These are phyloP conservation scores for Ustilago nuda DNA, from an alignment of 1,284 basidiomycete genomes.

Conservation along the genomic window DNA sequence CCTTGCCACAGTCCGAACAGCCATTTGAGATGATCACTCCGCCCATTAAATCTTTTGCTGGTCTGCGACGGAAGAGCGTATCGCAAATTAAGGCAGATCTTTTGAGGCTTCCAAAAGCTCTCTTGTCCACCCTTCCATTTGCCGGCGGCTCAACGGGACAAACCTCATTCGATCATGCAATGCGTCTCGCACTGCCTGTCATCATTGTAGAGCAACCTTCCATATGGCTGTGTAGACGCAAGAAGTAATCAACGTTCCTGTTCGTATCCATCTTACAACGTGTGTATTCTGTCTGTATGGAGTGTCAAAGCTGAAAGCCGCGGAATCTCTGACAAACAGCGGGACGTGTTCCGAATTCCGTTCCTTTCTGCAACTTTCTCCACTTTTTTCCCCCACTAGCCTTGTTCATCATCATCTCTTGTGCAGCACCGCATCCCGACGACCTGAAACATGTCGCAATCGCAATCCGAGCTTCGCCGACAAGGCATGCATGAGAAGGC, in stretches of 20 bases:
- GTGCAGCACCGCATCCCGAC: neutral
- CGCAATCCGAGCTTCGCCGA: conserved; percentile 51
- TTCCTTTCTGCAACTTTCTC: conserved; percentile 4
- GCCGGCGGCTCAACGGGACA: neutral
- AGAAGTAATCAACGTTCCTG: neutral
- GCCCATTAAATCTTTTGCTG: conserved; percentile 22
- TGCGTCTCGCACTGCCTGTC: conserved; percentile 25
- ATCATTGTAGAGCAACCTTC: conserved; percentile 28
- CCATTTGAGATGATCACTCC: conserved; percentile 29
- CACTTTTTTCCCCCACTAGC: neutral
- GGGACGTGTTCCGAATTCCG: conserved; percentile 13
- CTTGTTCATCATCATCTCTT: neutral
- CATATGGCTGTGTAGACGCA: conserved; percentile 42
- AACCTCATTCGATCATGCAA: neutral
- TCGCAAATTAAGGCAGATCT: conserved; percentile 21
- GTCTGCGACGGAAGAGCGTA: conserved; percentile 25
- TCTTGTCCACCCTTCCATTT: neutral
- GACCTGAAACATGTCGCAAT: conserved; percentile 43
- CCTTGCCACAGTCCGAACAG: conserved; percentile 20
- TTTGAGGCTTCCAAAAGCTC: conserved; percentile 1
- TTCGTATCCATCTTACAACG: no score
- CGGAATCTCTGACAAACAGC: neutral
- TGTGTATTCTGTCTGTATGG: no score
- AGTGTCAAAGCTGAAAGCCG: neutral
- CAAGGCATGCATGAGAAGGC: conserved; percentile 59